These are phyloP conservation scores for Ilex asprella DNA, from an alignment of 257 asterid species.

Conservation along the genomic window DNA sequence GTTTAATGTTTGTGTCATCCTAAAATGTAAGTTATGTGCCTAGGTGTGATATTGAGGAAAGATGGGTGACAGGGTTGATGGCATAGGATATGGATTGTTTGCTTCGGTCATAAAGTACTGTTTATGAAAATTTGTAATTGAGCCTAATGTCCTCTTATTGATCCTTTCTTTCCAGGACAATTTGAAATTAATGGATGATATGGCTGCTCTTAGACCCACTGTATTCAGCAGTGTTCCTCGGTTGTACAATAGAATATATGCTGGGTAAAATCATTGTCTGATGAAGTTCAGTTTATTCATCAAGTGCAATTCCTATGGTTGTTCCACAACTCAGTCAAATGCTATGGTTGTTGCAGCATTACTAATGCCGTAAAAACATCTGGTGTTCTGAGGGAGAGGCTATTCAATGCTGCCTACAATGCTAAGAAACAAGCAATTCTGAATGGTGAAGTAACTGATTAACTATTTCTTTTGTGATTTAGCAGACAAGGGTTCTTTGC, in stretches of 20 bases:
- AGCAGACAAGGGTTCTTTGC: no score
- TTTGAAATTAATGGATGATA: constrained; percentile 88
- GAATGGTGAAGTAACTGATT: constrained; percentile 46
- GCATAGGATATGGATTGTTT: no score
- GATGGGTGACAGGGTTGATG: no score
- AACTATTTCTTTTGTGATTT: background rate
- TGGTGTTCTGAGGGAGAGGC: constrained; percentile 68
- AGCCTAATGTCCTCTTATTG: background rate
- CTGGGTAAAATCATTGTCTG: constrained; percentile 50
- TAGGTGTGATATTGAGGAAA: no score
- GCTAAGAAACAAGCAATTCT: constrained; percentile 87
- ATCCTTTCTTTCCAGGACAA: constrained; percentile 55
- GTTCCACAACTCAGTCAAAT: constrained; percentile 12
- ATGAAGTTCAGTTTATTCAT: constrained; percentile 11
- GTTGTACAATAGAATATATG: constrained; percentile 92
- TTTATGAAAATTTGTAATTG: no score
- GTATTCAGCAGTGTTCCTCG: constrained; percentile 97
- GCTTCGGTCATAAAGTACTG: no score
- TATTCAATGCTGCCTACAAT: constrained; percentile 86
- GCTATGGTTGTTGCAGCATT: constrained; percentile 42
- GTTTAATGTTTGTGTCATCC: no score
- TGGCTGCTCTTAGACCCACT: constrained; percentile 85
- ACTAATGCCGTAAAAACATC: constrained; percentile 76
- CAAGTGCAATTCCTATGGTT: constrained; percentile 9
- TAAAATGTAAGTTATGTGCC: no score